Evolutionary conservation across 768 basidiomycete genomes (phyloP).

Genomic region (Pisolithus microcarpus): DNA sequence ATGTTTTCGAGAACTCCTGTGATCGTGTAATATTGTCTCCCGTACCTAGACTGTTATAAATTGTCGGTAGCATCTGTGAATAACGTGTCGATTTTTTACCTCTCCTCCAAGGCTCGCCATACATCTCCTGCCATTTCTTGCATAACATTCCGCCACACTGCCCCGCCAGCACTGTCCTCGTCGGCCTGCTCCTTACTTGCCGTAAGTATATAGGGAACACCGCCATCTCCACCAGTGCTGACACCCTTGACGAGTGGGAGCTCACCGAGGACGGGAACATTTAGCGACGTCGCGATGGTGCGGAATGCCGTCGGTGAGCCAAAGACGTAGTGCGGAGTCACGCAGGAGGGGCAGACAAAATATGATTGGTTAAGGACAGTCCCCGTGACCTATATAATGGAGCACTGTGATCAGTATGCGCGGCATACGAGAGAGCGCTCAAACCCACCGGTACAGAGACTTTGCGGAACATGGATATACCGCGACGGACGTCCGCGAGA

Average conservation of each 20-base stretch:
- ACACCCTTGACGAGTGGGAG: constrained; percentile 74
- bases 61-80: too few species aligned
- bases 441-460: constrained; percentile 72
- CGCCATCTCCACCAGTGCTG: constrained; percentile 64
- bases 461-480: constrained; percentile 88
- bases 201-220: constrained; percentile 45
- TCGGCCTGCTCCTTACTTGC: constrained; percentile 9
- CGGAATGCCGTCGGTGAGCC: constrained; percentile 65
- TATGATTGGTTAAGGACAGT: constrained; percentile 84
- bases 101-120: constrained; percentile 18
- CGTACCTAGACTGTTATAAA: too few species aligned
- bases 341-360: constrained; percentile 72
- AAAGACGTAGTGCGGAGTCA: constrained; percentile 55
- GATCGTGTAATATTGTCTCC: background rate
- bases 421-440: background rate
- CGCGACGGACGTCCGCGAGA: constrained; percentile 84
- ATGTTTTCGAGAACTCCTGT: background rate
- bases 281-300: constrained; percentile 47
- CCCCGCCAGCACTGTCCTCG: constrained; percentile 21
- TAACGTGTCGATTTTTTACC: background rate
- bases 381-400: constrained; percentile 61
- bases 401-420: background rate
- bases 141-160: constrained; percentile 29
- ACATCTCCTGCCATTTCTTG: constrained; percentile 21
- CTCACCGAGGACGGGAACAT: constrained; percentile 65